Base-by-base conservation (phyloP, 805 yeast genomes). In the Cyberlindnera misumaiensis region DNA sequence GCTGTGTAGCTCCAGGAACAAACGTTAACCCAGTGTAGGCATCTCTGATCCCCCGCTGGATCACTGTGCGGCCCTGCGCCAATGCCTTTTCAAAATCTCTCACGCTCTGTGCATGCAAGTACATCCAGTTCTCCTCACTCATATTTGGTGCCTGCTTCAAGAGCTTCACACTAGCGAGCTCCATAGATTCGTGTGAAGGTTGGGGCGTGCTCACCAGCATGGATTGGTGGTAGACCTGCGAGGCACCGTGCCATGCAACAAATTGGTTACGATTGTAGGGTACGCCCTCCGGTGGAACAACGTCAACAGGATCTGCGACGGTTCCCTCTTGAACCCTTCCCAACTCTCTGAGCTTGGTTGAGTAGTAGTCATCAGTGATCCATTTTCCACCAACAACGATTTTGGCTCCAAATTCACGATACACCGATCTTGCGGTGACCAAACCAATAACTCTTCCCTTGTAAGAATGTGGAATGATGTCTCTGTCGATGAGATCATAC, bases 291-390 rank as follows among this genome's bases (percentile, higher is more conserved):
- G 62, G 52, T 24, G 73, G 71, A 16, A 65, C 47, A 20, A 46
- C 51, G 48, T 78, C 84, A n/a, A 64, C 70, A 2, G 83, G 83
- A 46, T 78, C 85, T 1, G 86, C 88, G 32, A 72, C 59, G 42
- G 80, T 83, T 17, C 94, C 95, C 38, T 78, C 77, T 13, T 72
- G 70, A 22, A 76, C 82, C 28, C 87, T 88, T 18, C 74, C 75
- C 32, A 67, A 71, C 25, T 56, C 62, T 14, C 64, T 60, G 3
- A 73, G 65, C 34, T 61, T 68, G 25, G 72, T 63, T 1, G 79
- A 95, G 67, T 89, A 85, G 59, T 89, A 93, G 60, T 93, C 98
- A 63, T 93, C 98, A 11, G 65, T 70, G 22, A 85, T 82, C 47
- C 83, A 77, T 45, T 72, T 75, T 31, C 98, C 98, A 38, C 85